These are phyloP conservation scores for Croton laevigatus DNA, from an alignment of 441 rosid species.

Conservation along the genomic window DNA sequence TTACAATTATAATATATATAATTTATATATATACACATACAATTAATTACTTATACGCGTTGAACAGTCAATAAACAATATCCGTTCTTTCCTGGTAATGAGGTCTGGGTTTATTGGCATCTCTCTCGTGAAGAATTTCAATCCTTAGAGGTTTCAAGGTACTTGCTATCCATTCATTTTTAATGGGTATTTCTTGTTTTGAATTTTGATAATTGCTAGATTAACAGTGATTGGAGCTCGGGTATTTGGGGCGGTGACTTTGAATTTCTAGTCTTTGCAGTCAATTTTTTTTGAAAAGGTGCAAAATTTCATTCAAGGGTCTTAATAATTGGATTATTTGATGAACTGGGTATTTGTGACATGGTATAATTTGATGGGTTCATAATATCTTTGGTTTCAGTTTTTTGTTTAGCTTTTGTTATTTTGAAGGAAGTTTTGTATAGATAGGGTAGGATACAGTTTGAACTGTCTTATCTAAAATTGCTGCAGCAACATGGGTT, in stretches of 20 bases:
- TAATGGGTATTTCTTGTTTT: conserved; percentile 16
- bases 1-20: background rate
- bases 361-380: background rate
- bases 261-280: conserved; percentile 18
- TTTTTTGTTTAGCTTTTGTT: background rate
- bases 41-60: conserved; percentile 31
- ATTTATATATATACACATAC: background rate
- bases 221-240: conserved; percentile 11
- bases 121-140: background rate
- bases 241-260: conserved; percentile 26
- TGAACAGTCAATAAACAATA: conserved; percentile 23
- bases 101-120: background rate
- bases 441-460: background rate
- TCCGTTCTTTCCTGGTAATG: conserved; percentile 25
- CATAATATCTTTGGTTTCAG: background rate
- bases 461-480: background rate
- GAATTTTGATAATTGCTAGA: conserved; percentile 8
- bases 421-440: conserved; percentile 7
- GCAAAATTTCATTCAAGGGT: background rate
- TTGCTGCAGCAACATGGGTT: conserved; percentile 53
- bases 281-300: background rate
- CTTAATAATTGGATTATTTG: conserved; percentile 21
- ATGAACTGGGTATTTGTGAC: conserved; percentile 17
- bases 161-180: background rate
- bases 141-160: conserved; percentile 5